phyloP scores from a whole-genome alignment of 2,329 filamentous ascomycete species.

The Alternaria solani region DNA sequence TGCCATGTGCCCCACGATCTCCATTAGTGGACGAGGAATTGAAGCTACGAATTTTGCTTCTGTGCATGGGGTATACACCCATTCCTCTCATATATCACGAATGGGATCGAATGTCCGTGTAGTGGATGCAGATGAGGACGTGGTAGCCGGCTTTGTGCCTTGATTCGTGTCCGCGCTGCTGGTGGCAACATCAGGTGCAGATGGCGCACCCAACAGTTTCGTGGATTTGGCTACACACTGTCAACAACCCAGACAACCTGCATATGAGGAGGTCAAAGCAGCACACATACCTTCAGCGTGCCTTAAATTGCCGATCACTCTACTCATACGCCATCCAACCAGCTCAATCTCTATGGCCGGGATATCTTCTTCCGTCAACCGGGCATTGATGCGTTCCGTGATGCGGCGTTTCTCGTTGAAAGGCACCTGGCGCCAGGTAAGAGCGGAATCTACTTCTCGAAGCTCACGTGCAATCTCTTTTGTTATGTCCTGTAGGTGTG shows the following conservation, averaged over 20 bases:
- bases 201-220: background rate
- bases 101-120: background rate
- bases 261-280: background rate
- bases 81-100: background rate
- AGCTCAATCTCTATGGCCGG: background rate
- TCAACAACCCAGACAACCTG: background rate
- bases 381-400: background rate
- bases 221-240: background rate
- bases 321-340: slow-evolving; percentile 4
- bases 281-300: background rate
- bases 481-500: background rate
- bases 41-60: background rate
- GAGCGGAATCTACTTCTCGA: background rate
- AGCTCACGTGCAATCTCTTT: slow-evolving; percentile 1
- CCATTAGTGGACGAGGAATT: background rate
- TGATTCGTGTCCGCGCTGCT: background rate
- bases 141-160: background rate
- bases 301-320: slow-evolving; percentile 1
- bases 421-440: background rate
- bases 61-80: background rate
- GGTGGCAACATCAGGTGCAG: background rate
- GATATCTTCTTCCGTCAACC: background rate
- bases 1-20: background rate
- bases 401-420: background rate
- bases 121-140: background rate